These are phyloP conservation scores for Salvia miltiorrhiza DNA, from an alignment of 257 asterid genomes.

Conservation along the genomic window DNA sequence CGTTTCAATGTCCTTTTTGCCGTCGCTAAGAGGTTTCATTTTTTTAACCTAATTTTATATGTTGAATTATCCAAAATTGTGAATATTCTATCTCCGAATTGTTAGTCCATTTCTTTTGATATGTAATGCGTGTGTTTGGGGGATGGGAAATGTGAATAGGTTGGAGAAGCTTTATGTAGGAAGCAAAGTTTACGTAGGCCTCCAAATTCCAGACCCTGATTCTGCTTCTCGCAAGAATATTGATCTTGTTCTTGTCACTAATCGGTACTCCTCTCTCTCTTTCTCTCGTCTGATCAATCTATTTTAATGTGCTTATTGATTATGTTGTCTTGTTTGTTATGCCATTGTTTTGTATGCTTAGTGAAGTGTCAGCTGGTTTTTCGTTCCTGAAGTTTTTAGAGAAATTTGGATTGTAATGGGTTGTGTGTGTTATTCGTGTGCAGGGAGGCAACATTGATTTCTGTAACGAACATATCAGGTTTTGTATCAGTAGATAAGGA, in stretches of 20 bases:
- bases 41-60: not conserved
- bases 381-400: not conserved
- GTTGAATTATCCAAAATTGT: not conserved
- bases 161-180: slow-evolving; percentile 63
- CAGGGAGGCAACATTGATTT: slow-evolving; percentile 69
- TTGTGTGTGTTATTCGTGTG: slow-evolving; percentile 18
- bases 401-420: not conserved
- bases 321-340: not conserved
- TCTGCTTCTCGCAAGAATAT: slow-evolving; percentile 66
- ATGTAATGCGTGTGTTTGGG: not conserved
- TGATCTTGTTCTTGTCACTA: slow-evolving; percentile 68
- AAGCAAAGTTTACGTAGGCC: slow-evolving; percentile 63
- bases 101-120: not conserved
- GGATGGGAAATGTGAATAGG: slow-evolving; percentile 30
- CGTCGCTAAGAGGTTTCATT: slow-evolving; percentile 47
- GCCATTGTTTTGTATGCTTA: not conserved
- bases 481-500: slow-evolving; percentile 50
- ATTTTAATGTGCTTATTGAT: not conserved
- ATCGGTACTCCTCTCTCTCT: slow-evolving; percentile 30
- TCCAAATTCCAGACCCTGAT: slow-evolving; percentile 76
- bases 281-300: not conserved
- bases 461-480: slow-evolving; percentile 56
- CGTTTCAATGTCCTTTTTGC: slow-evolving; percentile 50
- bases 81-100: not conserved
- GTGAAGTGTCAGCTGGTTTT: not conserved